Evolutionary conservation across 352 stramenopile genomes (phyloP).

Genomic region (Globisporangium spiculum): DNA sequence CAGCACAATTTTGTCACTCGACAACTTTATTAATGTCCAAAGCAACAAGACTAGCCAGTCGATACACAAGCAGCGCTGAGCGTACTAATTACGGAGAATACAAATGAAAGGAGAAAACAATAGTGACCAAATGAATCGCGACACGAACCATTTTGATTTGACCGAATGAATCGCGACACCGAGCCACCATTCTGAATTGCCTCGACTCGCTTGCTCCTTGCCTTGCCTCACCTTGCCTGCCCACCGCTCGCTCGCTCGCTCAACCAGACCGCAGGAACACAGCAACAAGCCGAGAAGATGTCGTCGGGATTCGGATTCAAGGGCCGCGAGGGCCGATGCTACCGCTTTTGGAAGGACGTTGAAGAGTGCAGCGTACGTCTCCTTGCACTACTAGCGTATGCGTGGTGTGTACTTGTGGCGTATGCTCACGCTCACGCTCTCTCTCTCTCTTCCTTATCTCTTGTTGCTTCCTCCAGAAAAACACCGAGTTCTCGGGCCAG

Average conservation of each 20-base stretch:
- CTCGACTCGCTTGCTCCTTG: too few species aligned
- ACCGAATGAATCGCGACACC: background rate
- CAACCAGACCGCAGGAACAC: conserved; percentile 12
- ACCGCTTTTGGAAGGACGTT: conserved; percentile 93
- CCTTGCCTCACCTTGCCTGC: background rate
- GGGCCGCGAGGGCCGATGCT: conserved; percentile 90
- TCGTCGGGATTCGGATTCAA: conserved; percentile 94
- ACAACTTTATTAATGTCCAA: too few species aligned
- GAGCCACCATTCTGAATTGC: conserved; percentile 7
- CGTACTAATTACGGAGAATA: too few species aligned
- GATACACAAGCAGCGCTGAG: too few species aligned
- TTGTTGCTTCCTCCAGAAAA: conserved; percentile 46
- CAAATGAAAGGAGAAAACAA: too few species aligned
- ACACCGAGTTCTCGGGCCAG: conserved; percentile 75
- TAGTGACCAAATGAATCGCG: background rate
- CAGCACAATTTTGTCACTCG: too few species aligned
- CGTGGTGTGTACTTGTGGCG: background rate
- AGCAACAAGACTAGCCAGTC: too few species aligned
- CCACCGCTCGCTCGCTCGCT: conserved; percentile 7
- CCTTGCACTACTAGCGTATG: conserved; percentile 23
- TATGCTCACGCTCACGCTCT: background rate
- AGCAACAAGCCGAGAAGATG: conserved; percentile 49
- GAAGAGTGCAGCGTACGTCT: conserved; percentile 93
- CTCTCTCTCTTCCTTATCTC: background rate
- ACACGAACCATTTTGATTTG: too few species aligned